These are phyloP conservation scores for Apostasia shenzhenica DNA, from an alignment of 106 monocot species.

Conservation along the genomic window DNA sequence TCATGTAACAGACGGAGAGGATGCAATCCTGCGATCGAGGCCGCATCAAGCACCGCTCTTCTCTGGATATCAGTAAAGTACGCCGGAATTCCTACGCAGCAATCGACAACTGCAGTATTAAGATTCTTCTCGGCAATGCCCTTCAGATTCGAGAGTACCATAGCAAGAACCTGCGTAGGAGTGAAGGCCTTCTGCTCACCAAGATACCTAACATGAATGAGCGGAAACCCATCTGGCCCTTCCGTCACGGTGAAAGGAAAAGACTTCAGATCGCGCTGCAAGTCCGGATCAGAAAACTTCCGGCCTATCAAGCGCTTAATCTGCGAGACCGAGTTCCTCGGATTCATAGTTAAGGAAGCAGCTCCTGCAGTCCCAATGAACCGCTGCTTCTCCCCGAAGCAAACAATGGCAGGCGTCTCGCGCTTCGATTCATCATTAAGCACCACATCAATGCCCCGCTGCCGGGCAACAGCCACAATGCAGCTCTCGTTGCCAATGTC, in stretches of 20 bases:
- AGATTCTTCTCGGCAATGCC: constrained; percentile 51
- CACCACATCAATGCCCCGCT: constrained; percentile 63
- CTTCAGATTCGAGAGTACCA: constrained; percentile 57
- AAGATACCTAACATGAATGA: constrained; percentile 45
- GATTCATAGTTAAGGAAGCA: constrained; percentile 41
- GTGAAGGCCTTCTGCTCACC: constrained; percentile 37
- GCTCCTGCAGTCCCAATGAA: constrained; percentile 64
- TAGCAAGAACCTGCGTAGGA: constrained; percentile 52
- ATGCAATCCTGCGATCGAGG: constrained; percentile 42
- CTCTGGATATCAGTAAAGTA: constrained; percentile 69
- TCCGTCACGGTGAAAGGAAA: constrained; percentile 36
- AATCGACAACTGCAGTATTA: constrained; percentile 44
- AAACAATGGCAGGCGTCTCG: constrained; percentile 51
- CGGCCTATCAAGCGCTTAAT: constrained; percentile 59
- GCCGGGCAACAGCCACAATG: constrained; percentile 62
- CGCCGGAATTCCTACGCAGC: constrained; percentile 31
- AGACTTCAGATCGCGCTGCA: constrained; percentile 33
- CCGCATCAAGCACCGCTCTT: constrained; percentile 52
- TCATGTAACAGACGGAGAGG: constrained; percentile 53
- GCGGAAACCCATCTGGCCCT: constrained; percentile 46
- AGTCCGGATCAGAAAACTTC: constrained; percentile 38
- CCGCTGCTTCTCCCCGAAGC: constrained; percentile 60
- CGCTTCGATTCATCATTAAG: constrained; percentile 79
- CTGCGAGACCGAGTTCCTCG: constrained; percentile 48
- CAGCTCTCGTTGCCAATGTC: constrained; percentile 68